Evolutionary conservation across 495 filamentous ascomycete species (phyloP).

Genomic region (Trichoderma orchidacearum): DNA sequence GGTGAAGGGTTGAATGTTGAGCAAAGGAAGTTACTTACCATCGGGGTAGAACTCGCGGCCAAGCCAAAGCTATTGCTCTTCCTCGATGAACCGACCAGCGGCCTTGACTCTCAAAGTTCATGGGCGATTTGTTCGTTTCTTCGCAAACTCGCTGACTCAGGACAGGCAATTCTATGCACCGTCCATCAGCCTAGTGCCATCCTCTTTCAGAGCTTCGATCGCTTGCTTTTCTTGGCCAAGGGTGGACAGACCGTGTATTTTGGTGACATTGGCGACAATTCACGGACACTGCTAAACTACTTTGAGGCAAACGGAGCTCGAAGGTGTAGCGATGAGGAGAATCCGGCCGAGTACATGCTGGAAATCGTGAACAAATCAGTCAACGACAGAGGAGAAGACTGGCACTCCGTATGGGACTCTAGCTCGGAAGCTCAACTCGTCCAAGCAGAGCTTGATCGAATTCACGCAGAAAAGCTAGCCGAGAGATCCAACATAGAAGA

Average conservation of each 20-base stretch:
- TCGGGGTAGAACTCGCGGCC: conserved; percentile 67
- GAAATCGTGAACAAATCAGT: conserved; percentile 20
- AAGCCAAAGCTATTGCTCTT: conserved; percentile 71
- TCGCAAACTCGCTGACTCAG: conserved; percentile 55
- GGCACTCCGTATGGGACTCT: conserved; percentile 55
- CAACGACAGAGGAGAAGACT: conserved; percentile 34
- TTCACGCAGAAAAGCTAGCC: conserved; percentile 3
- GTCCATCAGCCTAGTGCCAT: conserved; percentile 56
- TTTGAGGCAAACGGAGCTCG: conserved; percentile 57
- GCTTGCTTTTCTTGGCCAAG: conserved; percentile 52
- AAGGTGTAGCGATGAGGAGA: conserved; percentile 32
- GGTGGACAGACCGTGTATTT: conserved; percentile 75
- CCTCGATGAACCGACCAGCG: conserved; percentile 69
- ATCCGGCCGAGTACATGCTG: conserved; percentile 46
- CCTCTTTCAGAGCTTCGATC: conserved; percentile 52
- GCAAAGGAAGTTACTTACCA: conserved; percentile 44
- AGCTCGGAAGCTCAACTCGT: conserved; percentile 44
- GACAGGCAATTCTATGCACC: conserved; percentile 63
- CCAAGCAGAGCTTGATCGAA: conserved; percentile 43
- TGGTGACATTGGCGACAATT: conserved; percentile 61
- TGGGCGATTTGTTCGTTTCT: conserved; percentile 60
- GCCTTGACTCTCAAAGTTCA: conserved; percentile 67
- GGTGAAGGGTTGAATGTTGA: conserved; percentile 42
- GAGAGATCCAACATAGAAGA: conserved; percentile 4
- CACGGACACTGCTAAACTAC: conserved; percentile 47